Conservation (phyloP, 2,329 filamentous ascomycete genomes). For the Beauveria pseudobassiana region DNA sequence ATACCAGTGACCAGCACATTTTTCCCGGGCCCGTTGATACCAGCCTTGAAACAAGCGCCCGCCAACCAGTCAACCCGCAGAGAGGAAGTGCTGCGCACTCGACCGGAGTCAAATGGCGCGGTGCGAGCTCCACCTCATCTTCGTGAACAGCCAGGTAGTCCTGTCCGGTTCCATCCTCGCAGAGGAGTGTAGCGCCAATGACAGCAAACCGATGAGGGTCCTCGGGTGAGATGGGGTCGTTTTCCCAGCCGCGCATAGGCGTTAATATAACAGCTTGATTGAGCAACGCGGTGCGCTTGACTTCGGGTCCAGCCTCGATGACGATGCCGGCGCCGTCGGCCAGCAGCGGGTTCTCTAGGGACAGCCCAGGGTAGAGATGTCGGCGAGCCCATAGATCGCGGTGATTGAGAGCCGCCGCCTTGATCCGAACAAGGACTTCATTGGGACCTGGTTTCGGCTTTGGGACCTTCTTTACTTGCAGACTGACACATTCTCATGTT, state of each 20-base stretch:
- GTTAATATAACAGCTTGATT: slow-evolving; percentile 69
- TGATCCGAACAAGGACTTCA: slow-evolving; percentile 68
- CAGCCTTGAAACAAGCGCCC: slow-evolving; percentile 74
- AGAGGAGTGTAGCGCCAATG: slow-evolving; percentile 59
- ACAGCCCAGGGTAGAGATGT: slow-evolving; percentile 79
- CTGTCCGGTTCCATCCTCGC: slow-evolving; percentile 58
- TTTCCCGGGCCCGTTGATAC: slow-evolving; percentile 52
- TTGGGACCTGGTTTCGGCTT: slow-evolving; percentile 54
- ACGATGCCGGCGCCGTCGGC: slow-evolving; percentile 78
- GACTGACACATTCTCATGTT: slow-evolving; percentile 27
- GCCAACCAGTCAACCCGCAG: slow-evolving; percentile 81
- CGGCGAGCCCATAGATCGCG: slow-evolving; percentile 91
- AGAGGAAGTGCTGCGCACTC: slow-evolving; percentile 82
- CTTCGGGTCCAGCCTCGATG: slow-evolving; percentile 49
- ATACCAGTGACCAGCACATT: slow-evolving; percentile 88
- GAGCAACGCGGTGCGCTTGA: slow-evolving; percentile 31
- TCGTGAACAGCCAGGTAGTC: slow-evolving; percentile 66
- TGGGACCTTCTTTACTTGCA: slow-evolving; percentile 53
- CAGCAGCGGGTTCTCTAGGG: slow-evolving; percentile 70
- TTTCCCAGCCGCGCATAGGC: slow-evolving; percentile 71
- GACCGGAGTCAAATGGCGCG: slow-evolving; percentile 59
- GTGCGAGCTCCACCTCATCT: slow-evolving; percentile 67
- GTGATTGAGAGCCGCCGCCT: slow-evolving; percentile 83
- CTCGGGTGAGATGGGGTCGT: slow-evolving; percentile 67
- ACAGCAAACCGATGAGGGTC: slow-evolving; percentile 50